Base-by-base conservation (phyloP, 805 yeast genomes). In the Cyberlindnera nakhonratchasimensis region DNA sequence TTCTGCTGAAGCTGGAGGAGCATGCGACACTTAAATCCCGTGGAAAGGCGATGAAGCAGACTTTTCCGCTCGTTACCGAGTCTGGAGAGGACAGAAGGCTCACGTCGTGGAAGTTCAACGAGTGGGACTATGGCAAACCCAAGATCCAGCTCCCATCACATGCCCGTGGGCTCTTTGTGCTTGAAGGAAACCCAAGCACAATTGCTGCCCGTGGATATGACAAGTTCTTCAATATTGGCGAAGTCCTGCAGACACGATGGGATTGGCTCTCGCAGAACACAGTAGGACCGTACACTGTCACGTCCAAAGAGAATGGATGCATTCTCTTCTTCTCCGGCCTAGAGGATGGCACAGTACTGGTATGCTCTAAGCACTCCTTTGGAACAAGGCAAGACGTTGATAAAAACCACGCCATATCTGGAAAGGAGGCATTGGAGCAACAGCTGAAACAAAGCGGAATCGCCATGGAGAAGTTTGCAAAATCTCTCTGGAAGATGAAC, bases 301-400 rank as follows among this genome's bases (percentile, higher is more conserved):
- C 96, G 0, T 69, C 82, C 28, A 93, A 93, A 59, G 95, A 95
- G 43, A 93, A 93, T 58, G 99, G 99, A 0, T 93, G 97, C 56
- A 89, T 93, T 40, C 80, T 86, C 2, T 79, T 93, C 46, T 72
- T 93, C 12, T 72, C 95, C 1, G 97, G 91, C 0, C 63, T 87
- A 14, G 72, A 67, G 17, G 82, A 83, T 53, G 96, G 95, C 0
- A 74, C 84, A 0, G 63, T 93, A 13, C 71, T 91, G 2, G 96
- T 90, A 0, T 88, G 97, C 52, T 86, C 96, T 5, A 93, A 93
- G 55, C 93, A 91, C 61, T 80, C 95, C 0, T 83, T 95, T 1
- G 98, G 97, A 1, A 67, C 69, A 0, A 59, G 80, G 35, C 71
- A 67, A 8, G 85, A 75, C 39, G 59, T 67, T 5, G 63, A 61